A percentile compares a stretch with the other conserved stretches of the same genome.
Conservation (phyloP, 805 yeast species). For the Cyberlindnera lachancei region DNA sequence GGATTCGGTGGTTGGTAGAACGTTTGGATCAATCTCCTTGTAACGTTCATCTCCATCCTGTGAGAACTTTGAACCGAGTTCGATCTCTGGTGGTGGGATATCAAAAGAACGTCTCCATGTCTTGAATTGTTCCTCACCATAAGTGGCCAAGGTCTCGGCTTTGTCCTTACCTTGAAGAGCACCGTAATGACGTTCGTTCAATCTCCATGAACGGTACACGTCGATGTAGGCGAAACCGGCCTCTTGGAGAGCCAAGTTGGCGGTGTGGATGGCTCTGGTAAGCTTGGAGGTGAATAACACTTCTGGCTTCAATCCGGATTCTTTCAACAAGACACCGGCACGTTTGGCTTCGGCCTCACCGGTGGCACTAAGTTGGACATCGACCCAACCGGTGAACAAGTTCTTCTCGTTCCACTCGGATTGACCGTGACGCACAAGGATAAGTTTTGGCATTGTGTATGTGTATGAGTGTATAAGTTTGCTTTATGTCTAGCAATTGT, state of each 20-base stretch:
- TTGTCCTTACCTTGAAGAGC: constrained; percentile 98
- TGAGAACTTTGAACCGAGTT: constrained; percentile 69
- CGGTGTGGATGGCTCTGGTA: constrained; percentile 94
- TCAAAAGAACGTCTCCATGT: constrained; percentile 97
- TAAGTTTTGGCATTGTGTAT: constrained; percentile 51
- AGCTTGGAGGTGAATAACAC: constrained; percentile 85
- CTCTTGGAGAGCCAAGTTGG: constrained; percentile 82
- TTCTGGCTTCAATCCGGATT: constrained; percentile 80
- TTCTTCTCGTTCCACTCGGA: constrained; percentile 98
- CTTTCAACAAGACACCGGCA: constrained; percentile 89
- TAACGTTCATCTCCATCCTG: constrained; percentile 85
- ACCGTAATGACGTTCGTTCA: constrained; percentile 99
- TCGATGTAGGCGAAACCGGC: constrained; percentile 91
- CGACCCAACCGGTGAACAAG: constrained; percentile 99
- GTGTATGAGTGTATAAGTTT: no score
- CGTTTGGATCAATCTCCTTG: constrained; percentile 73
- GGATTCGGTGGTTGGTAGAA: constrained; percentile 90
- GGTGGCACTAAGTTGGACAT: constrained; percentile 72
- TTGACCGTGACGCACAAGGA: constrained; percentile 97
- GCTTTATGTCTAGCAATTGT: background rate
- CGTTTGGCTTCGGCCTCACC: constrained; percentile 88
- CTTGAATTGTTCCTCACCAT: constrained; percentile 90
- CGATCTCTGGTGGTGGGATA: constrained; percentile 90
- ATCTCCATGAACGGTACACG: constrained; percentile 93
- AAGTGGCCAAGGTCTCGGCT: constrained; percentile 82